Percentiles rank a stretch among this genome's conserved stretches.
phyloP scores from a whole-genome alignment of 176 grass and related monocot species.

The Lolium rigidum region DNA sequence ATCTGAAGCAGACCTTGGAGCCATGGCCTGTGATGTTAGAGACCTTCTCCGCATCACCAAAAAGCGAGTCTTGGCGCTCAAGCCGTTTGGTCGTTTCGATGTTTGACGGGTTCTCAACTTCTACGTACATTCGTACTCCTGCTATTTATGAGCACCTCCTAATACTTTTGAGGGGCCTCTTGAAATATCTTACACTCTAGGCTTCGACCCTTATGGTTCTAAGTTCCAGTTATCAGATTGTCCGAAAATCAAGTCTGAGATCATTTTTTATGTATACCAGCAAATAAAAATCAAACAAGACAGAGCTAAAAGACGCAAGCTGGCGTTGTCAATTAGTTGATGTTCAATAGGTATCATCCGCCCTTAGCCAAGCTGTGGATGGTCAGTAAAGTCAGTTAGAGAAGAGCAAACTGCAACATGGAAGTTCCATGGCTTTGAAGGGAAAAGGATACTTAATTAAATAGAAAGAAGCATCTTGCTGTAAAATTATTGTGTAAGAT shows the following conservation, averaged over 20 bases:
- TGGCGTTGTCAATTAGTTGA: not conserved
- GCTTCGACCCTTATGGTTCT: not conserved
- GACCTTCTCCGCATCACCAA: conserved; percentile 62
- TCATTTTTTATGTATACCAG: not conserved
- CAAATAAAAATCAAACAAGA: not conserved
- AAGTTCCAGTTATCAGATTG: not conserved
- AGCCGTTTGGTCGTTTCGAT: conserved; percentile 26
- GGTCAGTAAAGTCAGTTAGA: not conserved
- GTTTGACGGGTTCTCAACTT: conserved; percentile 31
- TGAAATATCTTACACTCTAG: conserved; percentile 9
- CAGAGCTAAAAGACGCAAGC: not conserved
- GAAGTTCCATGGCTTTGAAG: not conserved
- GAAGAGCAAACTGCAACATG: not conserved
- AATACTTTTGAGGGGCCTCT: conserved; percentile 14
- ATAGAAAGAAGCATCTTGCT: not conserved
- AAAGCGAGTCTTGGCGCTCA: conserved; percentile 54
- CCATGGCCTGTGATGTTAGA: conserved; percentile 31
- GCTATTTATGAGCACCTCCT: not conserved
- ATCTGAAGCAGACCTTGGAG: conserved; percentile 36
- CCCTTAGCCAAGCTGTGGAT: not conserved
- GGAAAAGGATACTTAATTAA: not conserved
- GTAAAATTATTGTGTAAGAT: not conserved
- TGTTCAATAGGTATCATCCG: not conserved
- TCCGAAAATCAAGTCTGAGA: not conserved
- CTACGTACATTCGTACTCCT: conserved; percentile 44